These are phyloP conservation scores for Clarkia xantiana DNA, from an alignment of 345 rosid species.

Conservation along the genomic window DNA sequence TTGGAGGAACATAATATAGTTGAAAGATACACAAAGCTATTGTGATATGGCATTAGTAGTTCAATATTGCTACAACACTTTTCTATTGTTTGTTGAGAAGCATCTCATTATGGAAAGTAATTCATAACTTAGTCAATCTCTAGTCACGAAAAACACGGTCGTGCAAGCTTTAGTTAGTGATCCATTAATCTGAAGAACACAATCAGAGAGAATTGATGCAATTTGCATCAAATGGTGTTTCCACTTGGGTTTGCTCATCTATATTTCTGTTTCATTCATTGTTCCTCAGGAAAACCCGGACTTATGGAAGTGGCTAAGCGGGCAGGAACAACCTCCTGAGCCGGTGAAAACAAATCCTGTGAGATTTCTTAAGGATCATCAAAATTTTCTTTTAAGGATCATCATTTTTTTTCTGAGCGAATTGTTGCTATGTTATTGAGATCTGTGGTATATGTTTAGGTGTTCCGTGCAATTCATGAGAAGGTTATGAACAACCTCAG, in stretches of 20 bases:
- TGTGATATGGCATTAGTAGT: too few species aligned
- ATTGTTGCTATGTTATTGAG: constrained; percentile 1
- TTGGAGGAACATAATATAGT: too few species aligned
- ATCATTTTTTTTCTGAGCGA: background rate
- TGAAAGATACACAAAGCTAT: too few species aligned
- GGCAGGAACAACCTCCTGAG: constrained; percentile 83
- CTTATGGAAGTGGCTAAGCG: constrained; percentile 89
- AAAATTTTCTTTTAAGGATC: too few species aligned
- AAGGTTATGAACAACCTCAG: constrained; percentile 54
- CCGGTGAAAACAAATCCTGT: constrained; percentile 57
- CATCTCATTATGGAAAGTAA: too few species aligned
- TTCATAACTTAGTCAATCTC: too few species aligned
- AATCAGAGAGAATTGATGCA: background rate
- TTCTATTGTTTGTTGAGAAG: too few species aligned
- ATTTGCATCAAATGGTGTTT: background rate
- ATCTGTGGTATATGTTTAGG: constrained; percentile 18
- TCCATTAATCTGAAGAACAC: too few species aligned
- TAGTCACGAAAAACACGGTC: too few species aligned
- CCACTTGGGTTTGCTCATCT: too few species aligned
- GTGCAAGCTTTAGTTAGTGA: too few species aligned
- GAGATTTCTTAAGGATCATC: background rate
- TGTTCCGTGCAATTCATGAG: constrained; percentile 50
- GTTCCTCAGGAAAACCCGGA: constrained; percentile 77
- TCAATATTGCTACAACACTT: too few species aligned
- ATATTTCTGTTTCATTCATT: background rate